Base-by-base conservation (phyloP, 768 basidiomycete species). In the Boletus vinaceobasis region DNA sequence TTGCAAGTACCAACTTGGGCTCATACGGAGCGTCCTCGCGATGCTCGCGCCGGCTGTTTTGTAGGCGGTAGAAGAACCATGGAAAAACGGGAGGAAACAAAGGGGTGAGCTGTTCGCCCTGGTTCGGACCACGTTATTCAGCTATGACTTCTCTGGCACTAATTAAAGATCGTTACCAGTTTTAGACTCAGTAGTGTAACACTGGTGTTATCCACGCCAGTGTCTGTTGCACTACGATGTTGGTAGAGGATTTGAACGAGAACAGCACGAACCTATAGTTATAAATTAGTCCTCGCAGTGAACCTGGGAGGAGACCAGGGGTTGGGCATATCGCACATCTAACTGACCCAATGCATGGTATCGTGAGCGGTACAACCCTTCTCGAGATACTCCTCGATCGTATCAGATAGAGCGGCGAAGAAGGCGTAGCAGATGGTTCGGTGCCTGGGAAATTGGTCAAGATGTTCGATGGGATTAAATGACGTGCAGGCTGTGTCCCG, bases 381-480 rank as follows among this genome's bases (percentile, higher is more conserved):
- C 15, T 35, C 23, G 21, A 62, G 23, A 14, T 38, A 23, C 1
- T 32, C 36, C 1, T 47, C 8, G 13, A 62, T 40, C 1, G 40
- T 39, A 0, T 29, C 17, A 5, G 56, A 59, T 23, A 62, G 11
- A 17, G 60, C 54, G 0, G 26, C 38, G 33, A 62, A 46, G 38
- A 63, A 49, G 0, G 45, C 48, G 15, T 40, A 54, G 40, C 55
- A 56, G 15, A 38, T n/a, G n/a, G n/a, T n/a, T n/a, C n/a, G n/a
- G n/a, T n/a, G n/a, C n/a, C n/a, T n/a, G n/a, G n/a, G n/a, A n/a
- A n/a, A n/a, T n/a, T n/a, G n/a, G n/a, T 23, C 23, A 23, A 1
- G 17, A 29, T 5, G 10, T 13, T 7, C 10, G n/a, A 44, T 29
- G 23, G 43, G 27, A 6, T 29, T 17, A 10, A 10, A 44, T 44